Base-by-base conservation (phyloP, 2,329 filamentous ascomycete genomes). In the Fusarium tanahbumbuense region DNA sequence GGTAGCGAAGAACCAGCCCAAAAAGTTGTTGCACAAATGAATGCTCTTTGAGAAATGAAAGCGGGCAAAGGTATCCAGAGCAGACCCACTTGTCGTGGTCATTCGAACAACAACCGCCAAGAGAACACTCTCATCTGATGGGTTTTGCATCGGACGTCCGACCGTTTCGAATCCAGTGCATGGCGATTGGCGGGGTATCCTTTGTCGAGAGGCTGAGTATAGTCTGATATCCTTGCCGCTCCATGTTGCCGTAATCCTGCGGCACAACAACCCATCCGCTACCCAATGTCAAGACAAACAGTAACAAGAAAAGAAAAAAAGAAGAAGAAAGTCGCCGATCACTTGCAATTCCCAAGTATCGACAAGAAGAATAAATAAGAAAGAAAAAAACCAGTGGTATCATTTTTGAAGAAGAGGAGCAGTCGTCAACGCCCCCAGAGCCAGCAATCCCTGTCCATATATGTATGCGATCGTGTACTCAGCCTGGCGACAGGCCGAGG, bases 311-410 rank as follows among this genome's bases (percentile, higher is more conserved):
- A 56, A 30, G 56, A 52, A 52, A 66, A 28, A 11, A 27, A 27
- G 8, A 27, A 28, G 6, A 46, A 16, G 18, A 30, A 16, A 64
- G 42, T 41, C 23, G 22, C 27, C 56, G 63, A 62, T 50, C 44
- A 62, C 30, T 40, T 34, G 45, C 32, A 18, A 47, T 23, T 56
- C 50, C 45, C 44, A 58, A 55, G 25, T 61, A 60, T 56, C 56
- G 56, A 28, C 44, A 41, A 30, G 55, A 64, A 55, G 50, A 48
- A 65, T 49, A 64, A 46, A 25, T 50, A 54, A 57, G 37, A 58
- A 58, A 57, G 45, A 37, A 59, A 67, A 64, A 64, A 73, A 65
- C 57, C 70, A 48, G 70, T 75, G 73, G 72, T 75, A 75, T 75
- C 73, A 75, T 73, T 73, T 74, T 66, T 69, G 56, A 71, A 71